phyloP scores from a whole-genome alignment of 768 basidiomycete species.

The Podaxis sp. region DNA sequence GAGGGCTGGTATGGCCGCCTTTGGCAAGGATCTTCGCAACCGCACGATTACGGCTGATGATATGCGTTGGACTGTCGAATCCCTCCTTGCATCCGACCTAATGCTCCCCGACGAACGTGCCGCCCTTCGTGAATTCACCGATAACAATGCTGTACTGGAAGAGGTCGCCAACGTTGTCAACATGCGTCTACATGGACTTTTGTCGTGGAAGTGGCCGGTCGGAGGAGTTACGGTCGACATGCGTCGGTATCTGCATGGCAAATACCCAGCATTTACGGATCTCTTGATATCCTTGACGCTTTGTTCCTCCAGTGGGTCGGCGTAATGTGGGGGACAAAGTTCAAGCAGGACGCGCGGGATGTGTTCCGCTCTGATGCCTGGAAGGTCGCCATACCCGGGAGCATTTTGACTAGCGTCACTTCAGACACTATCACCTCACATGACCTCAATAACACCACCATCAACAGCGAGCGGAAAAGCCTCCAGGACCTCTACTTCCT shows the following conservation, averaged over 20 bases:
- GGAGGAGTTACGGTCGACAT: conserved; percentile 39
- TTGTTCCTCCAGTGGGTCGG: conserved; percentile 42
- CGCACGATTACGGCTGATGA: conserved; percentile 20
- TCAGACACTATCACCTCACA: conserved; percentile 1
- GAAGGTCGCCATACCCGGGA: no score
- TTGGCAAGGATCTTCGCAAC: conserved; percentile 24
- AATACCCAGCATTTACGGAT: conserved; percentile 38
- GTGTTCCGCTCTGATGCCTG: conserved; percentile 30
- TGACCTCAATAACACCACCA: conserved; percentile 14
- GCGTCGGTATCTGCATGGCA: conserved; percentile 43
- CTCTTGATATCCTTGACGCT: conserved; percentile 42
- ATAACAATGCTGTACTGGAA: conserved; percentile 31
- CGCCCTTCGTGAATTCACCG: conserved; percentile 35
- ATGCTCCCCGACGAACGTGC: conserved; percentile 36
- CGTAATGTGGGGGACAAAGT: conserved; percentile 33
- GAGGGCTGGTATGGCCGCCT: conserved; percentile 23
- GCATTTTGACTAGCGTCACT: no score
- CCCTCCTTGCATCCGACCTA: conserved; percentile 30
- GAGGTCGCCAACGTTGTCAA: conserved; percentile 41
- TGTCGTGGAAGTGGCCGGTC: conserved; percentile 40
- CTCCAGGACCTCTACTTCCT: conserved; percentile 26
- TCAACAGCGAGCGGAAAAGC: conserved; percentile 22
- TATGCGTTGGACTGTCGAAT: conserved; percentile 27
- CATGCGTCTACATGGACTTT: conserved; percentile 38
- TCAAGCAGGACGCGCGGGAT: conserved; percentile 25